Base-by-base conservation (phyloP, 192 early-diverging fungal species). In the Dispira parvispora region DNA sequence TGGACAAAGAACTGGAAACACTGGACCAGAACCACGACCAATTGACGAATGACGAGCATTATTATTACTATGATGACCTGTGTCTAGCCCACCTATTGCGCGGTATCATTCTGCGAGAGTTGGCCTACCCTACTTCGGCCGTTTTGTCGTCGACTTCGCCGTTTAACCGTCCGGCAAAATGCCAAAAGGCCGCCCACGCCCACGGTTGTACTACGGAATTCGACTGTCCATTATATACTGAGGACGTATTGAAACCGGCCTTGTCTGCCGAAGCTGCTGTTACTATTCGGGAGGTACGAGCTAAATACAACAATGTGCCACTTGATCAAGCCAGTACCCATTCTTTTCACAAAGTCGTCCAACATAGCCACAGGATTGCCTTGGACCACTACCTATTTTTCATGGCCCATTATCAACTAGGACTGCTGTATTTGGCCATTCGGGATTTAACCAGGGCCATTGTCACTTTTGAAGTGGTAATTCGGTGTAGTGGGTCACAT, bases 51-150 rank as follows among this genome's bases (percentile, higher is more conserved):
- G 45, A 66, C 67, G 43, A 65, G 67, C 2, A 46, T 20, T 11
- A 55, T 55, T 27, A 78, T 52, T 83, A 74, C 68, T 84, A 89
- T 57, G 91, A 94, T 62, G 89, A 94, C 62, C 61, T 88, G 46
- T 90, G 88, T 63, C 61, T 91, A 8, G 75, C 80, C 0, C 70
- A 85, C 46, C 81, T 88, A 66, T 72, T 91, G 9, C 82, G 83
- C 52, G 85, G 82, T 43, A 62, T 82, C 25, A 68, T 84, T 0
- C 66, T 80, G 50, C 82, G 85, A 38, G 84, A 88, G 62, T 66
- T 84, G 50, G 79, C 65, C 0, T 57, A 65, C 20, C 80, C 65
- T 42, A 54, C 71, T 58, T 38, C 32, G 32, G 32, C 32, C 32
- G 6, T 38, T 38, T 38, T 38, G 32, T 38, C 32, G 3, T 38